Base-by-base conservation (phyloP, 1,139 yeast species). In the Taphrina pruni region DNA sequence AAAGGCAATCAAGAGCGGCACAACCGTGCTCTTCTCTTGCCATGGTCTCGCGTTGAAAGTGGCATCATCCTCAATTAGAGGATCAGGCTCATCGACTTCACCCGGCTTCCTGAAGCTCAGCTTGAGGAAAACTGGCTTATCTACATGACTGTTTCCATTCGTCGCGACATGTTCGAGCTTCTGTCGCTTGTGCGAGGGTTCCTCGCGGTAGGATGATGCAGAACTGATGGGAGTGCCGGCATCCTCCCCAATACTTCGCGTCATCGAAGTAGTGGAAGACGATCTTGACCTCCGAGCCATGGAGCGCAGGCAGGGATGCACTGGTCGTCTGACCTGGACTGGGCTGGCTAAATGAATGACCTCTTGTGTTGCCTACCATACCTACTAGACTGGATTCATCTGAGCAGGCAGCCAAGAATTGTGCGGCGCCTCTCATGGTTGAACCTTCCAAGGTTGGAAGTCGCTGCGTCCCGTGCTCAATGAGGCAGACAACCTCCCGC, bases 1-100 rank as follows among this genome's bases (percentile, higher is more conserved):
- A 68, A 80, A 78, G 72, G 77, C 74, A 20, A 80, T 12, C 26
- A 64, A 41, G 38, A 55, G 79, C 32, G 72, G 69, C 35, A 73
- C 69, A 12, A 48, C 46, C 36, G 43, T 43, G 48, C 52, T 55
- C 39, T 41, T 54, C 12, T 56, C 60, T 43, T 64, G 61, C 67
- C 67, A 64, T 6, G 67, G 55, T 9, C 67, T 36, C 9, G 67
- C 67, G 11, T 36, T 39, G 45, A n/a, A 64, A 11, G 67, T 64
- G 36, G 60, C 61, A 36, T 64, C 67, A 20, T 64, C 67, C 14
- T 64, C 67, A 46, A 64, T 38, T 5, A 35, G 45, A 9, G 54
- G 50, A 26, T 64, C 61, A 9, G 67, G 55, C 26, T 54, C 60
- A 32, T 55, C 67, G 9, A 20, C 12, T 26, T 56, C 61, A 46